These are phyloP conservation scores for Colletotrichum lini DNA, from an alignment of 2,329 filamentous ascomycete species.

Conservation along the genomic window DNA sequence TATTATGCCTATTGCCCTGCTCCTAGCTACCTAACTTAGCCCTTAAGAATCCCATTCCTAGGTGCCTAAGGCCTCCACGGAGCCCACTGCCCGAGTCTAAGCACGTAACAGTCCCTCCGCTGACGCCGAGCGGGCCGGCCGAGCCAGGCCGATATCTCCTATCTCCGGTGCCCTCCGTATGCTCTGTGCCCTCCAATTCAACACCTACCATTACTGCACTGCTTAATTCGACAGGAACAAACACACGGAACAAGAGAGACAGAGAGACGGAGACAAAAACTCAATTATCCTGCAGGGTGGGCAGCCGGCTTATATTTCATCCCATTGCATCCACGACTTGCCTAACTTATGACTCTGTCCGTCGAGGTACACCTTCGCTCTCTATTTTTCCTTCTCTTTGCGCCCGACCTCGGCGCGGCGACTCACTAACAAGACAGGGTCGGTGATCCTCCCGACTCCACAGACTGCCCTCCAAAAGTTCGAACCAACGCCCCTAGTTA, in stretches of 20 bases:
- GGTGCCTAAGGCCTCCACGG: no score
- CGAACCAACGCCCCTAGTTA: constrained; percentile 12
- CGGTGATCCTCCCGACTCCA: constrained; percentile 37
- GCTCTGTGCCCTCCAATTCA: no score
- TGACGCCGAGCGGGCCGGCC: no score
- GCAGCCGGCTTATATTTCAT: constrained; percentile 37
- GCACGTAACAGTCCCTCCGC: no score
- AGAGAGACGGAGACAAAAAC: neutral
- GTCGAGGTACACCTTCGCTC: neutral
- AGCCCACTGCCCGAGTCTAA: no score
- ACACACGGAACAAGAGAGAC: neutral
- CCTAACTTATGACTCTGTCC: neutral
- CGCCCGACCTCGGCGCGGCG: constrained; percentile 23
- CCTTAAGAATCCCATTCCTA: no score
- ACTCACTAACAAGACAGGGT: constrained; percentile 21
- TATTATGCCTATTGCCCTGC: no score
- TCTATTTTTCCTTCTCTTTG: neutral
- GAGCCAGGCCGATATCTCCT: no score
- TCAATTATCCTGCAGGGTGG: constrained; percentile 20
- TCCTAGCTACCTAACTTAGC: no score
- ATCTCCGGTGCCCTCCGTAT: no score
- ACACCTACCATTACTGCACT: no score
- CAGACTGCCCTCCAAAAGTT: constrained; percentile 1
- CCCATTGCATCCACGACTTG: neutral
- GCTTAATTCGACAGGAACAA: no score